A percentile compares a stretch with the other conserved stretches of the same genome.
Evolutionary conservation across 1,284 basidiomycete species (phyloP).

Genomic region (Rhizopogon hawkerae): DNA sequence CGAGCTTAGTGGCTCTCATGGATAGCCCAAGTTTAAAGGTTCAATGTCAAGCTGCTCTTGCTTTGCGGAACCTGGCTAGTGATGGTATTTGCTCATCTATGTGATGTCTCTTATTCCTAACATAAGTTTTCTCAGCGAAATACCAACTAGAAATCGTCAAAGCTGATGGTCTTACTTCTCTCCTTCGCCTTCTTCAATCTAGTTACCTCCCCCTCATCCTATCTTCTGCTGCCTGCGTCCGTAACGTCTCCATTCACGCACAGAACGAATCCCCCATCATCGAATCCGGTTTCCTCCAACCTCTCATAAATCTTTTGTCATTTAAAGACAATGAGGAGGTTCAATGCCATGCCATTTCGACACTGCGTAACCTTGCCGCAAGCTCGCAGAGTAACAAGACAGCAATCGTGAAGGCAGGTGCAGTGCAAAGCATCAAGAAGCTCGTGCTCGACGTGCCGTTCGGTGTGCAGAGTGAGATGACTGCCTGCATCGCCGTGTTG

Average conservation of each 20-base stretch:
- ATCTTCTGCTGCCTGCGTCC: conserved; percentile 96
- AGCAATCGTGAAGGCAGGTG: conserved; percentile 96
- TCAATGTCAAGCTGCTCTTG: conserved; percentile 97
- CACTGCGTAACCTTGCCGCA: conserved; percentile 92
- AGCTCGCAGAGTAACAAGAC: conserved; percentile 98
- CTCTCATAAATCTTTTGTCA: conserved; percentile 90
- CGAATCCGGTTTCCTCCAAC: conserved; percentile 94
- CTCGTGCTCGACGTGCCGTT: conserved; percentile 92
- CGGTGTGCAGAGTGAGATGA: conserved; percentile 99
- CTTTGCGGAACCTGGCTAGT: conserved; percentile 92
- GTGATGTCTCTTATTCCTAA: conserved; percentile 5
- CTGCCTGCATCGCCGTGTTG: conserved; percentile 93
- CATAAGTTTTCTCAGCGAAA: conserved; percentile 59
- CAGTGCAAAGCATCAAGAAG: conserved; percentile 97
- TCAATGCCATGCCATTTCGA: conserved; percentile 99
- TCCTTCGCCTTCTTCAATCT: conserved; percentile 92
- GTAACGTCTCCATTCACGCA: conserved; percentile 98
- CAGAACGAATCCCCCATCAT: conserved; percentile 99
- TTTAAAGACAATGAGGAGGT: conserved; percentile 99
- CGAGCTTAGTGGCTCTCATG: conserved; percentile 94
- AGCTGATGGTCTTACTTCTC: conserved; percentile 85
- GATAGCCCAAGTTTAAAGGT: conserved; percentile 97
- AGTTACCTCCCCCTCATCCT: conserved; percentile 98
- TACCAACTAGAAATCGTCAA: conserved; percentile 99
- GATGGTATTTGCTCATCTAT: conserved; percentile 55